These are phyloP conservation scores for Platanthera zijinensis DNA, from an alignment of 106 monocot genomes.

Conservation along the genomic window DNA sequence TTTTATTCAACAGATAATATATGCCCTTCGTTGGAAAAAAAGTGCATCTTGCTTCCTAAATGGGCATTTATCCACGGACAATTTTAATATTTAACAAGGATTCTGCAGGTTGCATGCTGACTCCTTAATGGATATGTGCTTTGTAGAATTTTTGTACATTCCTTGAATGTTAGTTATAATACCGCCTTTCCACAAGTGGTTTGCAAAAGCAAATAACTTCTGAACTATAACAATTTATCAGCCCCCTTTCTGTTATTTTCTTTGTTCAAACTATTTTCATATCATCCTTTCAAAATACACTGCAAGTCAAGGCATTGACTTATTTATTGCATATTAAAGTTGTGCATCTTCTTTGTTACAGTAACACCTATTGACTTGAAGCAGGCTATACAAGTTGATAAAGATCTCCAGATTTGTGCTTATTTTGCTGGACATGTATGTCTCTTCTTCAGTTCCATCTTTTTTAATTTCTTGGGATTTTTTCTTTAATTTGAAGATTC, in stretches of 20 bases:
- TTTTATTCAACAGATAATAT: no score
- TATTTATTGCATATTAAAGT: not conserved
- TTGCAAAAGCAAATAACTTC: not conserved
- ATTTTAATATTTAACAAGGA: not conserved
- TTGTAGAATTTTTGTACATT: not conserved
- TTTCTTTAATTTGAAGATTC: not conserved
- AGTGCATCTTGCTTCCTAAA: not conserved
- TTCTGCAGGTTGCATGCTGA: not conserved
- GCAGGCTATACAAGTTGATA: conserved; percentile 78
- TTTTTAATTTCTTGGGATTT: not conserved
- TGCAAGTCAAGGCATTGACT: not conserved
- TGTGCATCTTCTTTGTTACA: conserved; percentile 16
- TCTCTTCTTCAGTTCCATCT: not conserved
- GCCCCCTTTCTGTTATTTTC: not conserved
- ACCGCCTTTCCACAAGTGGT: not conserved
- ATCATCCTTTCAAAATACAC: not conserved
- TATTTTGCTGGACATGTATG: conserved; percentile 97
- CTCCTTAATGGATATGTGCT: not conserved
- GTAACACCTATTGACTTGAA: conserved; percentile 81
- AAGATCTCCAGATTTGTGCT: conserved; percentile 82
- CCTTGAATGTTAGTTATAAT: not conserved
- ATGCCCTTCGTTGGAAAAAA: not conserved
- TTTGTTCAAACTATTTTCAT: not conserved
- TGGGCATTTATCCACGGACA: not conserved
- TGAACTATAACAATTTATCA: not conserved